These are phyloP conservation scores for Tulasnella sp. DNA, from an alignment of 768 basidiomycete genomes.

Conservation along the genomic window DNA sequence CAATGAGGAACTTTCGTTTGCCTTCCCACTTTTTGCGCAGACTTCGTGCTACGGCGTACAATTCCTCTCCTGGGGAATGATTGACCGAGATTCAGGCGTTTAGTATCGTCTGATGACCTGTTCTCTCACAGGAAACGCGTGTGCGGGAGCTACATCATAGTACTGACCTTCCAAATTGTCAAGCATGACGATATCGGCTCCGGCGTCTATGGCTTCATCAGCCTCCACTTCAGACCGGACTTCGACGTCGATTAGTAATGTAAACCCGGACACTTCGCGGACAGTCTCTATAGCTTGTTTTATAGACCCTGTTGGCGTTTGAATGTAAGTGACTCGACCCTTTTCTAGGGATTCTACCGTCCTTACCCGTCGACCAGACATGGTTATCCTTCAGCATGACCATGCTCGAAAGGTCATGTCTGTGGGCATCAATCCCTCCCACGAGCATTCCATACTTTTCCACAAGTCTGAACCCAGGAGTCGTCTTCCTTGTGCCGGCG, in stretches of 20 bases:
- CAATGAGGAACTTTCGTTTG: constrained; percentile 77
- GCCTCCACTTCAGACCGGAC: constrained; percentile 83
- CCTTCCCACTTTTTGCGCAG: constrained; percentile 75
- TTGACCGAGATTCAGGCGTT: not conserved
- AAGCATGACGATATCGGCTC: constrained; percentile 91
- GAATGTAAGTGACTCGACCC: not conserved
- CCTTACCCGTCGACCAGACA: constrained; percentile 76
- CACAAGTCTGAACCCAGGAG: constrained; percentile 91
- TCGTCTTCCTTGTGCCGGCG: constrained; percentile 95
- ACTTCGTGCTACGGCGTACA: constrained; percentile 56
- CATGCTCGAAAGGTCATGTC: constrained; percentile 97
- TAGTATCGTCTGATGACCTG: constrained; percentile 21
- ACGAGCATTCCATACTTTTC: constrained; percentile 99
- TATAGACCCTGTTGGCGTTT: constrained; percentile 63
- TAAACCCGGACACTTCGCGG: constrained; percentile 87
- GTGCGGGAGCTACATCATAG: not conserved
- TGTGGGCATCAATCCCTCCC: constrained; percentile 91
- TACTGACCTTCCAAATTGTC: constrained; percentile 75
- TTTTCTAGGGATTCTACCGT: not conserved
- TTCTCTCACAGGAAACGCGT: constrained; percentile 22
- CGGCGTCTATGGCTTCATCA: constrained; percentile 93
- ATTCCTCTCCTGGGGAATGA: constrained; percentile 34
- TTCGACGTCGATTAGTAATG: constrained; percentile 86
- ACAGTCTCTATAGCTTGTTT: constrained; percentile 78
- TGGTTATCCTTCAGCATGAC: constrained; percentile 99